Evolutionary conservation across 345 rosid species (phyloP).

Genomic region (Orychophragmus violaceus): DNA sequence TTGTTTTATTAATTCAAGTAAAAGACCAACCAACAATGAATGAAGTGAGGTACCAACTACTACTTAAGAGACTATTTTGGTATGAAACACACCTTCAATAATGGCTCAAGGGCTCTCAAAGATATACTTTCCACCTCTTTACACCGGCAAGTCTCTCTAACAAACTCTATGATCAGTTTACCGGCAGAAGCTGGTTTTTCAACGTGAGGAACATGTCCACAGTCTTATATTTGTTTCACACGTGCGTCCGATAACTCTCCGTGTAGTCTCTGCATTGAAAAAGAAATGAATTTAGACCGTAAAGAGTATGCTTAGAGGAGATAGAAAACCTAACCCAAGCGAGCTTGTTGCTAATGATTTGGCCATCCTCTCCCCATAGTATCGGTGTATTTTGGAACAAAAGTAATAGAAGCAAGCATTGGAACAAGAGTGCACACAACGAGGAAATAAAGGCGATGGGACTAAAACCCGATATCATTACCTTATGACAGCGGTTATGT

Average conservation of each 20-base stretch:
- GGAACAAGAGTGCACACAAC: too few relatives aligned
- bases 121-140: slow-evolving; percentile 31
- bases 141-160: slow-evolving; percentile 32
- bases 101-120: background rate
- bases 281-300: background rate
- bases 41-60: too few relatives aligned
- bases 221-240: slow-evolving; percentile 56
- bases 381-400: slow-evolving; percentile 77
- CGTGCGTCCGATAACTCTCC: slow-evolving; percentile 58
- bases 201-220: slow-evolving; percentile 86
- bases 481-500: slow-evolving; percentile 71
- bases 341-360: slow-evolving; percentile 64
- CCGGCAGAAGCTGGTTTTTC: slow-evolving; percentile 56
- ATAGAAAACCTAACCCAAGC: slow-evolving; percentile 51
- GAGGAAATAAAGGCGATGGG: slow-evolving; percentile 76
- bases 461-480: slow-evolving; percentile 86
- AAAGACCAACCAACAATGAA: too few relatives aligned
- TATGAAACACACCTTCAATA: background rate
- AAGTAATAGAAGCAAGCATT: too few relatives aligned
- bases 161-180: slow-evolving; percentile 54
- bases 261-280: slow-evolving; percentile 55
- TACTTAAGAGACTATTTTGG: too few relatives aligned
- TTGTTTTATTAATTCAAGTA: too few relatives aligned
- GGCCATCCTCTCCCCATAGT: slow-evolving; percentile 90
- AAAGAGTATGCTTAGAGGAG: background rate